These are phyloP conservation scores for Xylaria palmicola DNA, from an alignment of 495 filamentous ascomycete species.

Conservation along the genomic window DNA sequence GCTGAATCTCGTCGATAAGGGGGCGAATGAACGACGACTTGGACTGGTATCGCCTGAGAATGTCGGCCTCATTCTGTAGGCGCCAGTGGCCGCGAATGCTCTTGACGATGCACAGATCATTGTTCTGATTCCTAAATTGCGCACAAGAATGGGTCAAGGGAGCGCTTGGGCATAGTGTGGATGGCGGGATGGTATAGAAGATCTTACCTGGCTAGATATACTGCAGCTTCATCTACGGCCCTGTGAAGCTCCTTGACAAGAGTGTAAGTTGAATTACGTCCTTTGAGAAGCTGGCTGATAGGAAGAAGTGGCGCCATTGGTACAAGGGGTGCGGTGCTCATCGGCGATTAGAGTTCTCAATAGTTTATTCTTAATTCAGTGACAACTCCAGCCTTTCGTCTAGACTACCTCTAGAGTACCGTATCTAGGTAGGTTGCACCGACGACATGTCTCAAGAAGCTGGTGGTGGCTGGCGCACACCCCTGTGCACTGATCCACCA, in stretches of 20 bases:
- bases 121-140: slow-evolving; percentile 25
- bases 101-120: slow-evolving; percentile 40
- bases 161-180: background rate
- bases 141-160: slow-evolving; percentile 11
- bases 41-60: slow-evolving; percentile 42
- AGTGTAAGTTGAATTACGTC: background rate
- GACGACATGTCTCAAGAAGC: background rate
- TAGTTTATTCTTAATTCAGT: background rate
- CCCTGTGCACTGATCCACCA: no score
- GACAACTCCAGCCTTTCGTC: background rate
- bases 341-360: background rate
- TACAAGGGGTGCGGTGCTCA: background rate
- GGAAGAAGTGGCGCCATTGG: background rate
- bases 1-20: slow-evolving; percentile 40
- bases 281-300: background rate
- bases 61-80: slow-evolving; percentile 42
- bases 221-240: background rate
- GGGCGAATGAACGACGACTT: slow-evolving; percentile 33
- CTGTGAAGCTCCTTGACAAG: slow-evolving; percentile 2
- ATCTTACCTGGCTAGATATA: slow-evolving; percentile 9
- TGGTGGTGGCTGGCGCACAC: no score
- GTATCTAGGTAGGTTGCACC: background rate
- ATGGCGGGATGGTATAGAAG: slow-evolving; percentile 1
- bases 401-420: background rate
- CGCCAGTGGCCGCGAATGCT: slow-evolving; percentile 36